A percentile compares a stretch with the other conserved stretches of the same genome.
These are phyloP conservation scores for Phytophthora cajani DNA, from an alignment of 352 stramenopile species.

Conservation along the genomic window DNA sequence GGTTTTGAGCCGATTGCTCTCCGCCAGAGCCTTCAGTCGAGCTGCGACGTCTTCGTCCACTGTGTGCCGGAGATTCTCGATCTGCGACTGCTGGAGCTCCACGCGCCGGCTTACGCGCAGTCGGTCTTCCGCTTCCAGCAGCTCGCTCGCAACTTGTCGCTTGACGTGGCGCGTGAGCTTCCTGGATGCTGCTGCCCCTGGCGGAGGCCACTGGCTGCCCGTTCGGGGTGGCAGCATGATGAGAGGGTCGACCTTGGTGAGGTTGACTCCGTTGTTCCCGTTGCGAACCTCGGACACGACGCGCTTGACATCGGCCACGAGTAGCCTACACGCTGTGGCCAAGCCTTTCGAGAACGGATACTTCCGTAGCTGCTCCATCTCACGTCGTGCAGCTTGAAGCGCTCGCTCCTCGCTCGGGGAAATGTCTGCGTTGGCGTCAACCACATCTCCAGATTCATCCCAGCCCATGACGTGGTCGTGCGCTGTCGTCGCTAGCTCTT, in stretches of 20 bases:
- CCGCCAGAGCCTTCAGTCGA: conserved; percentile 52
- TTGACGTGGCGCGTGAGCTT: conserved; percentile 62
- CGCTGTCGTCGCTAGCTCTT: conserved; percentile 35
- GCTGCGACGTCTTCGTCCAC: conserved; percentile 56
- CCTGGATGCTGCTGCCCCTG: conserved; percentile 35
- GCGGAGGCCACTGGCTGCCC: conserved; percentile 5
- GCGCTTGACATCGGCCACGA: conserved; percentile 55
- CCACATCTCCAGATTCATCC: conserved; percentile 33
- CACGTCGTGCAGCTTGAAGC: conserved; percentile 30
- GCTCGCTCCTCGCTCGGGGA: conserved; percentile 35
- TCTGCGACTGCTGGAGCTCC: conserved; percentile 57
- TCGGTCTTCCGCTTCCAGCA: conserved; percentile 33
- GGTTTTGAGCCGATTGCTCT: conserved; percentile 66
- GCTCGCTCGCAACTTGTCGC: conserved; percentile 41
- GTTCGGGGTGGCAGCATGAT: conserved; percentile 27
- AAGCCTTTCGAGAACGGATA: conserved; percentile 74
- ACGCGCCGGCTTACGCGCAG: conserved; percentile 38
- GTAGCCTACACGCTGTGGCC: conserved; percentile 28
- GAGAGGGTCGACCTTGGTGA: conserved; percentile 64
- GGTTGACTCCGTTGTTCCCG: conserved; percentile 41
- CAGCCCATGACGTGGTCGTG: conserved; percentile 24
- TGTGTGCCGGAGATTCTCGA: conserved; percentile 43
- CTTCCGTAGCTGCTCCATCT: conserved; percentile 54
- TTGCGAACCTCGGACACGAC: conserved; percentile 50
- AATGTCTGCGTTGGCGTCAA: conserved; percentile 33